Evolutionary conservation across 2,329 filamentous ascomycete species (phyloP), one percentile per base, ranked within the genome.

Genomic region (Fusarium floridanum): DNA sequence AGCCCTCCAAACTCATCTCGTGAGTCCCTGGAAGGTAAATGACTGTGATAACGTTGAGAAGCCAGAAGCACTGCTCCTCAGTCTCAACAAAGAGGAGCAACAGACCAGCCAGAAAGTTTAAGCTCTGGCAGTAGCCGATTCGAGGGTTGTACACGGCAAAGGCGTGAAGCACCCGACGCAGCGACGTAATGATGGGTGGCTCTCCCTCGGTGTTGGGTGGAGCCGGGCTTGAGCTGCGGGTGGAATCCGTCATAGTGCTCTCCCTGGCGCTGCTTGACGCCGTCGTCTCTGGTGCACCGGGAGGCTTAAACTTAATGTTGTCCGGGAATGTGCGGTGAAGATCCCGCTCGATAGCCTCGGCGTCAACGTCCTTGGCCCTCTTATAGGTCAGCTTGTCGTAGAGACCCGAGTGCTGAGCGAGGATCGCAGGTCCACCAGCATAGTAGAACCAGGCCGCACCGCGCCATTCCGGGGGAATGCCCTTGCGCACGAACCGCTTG

Each of bases 401-500:
- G 17, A 96, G 85, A 1, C 94, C 94, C 6, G 91, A 89, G 77
- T 97, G 90, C 79, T 94, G 92, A 61, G 91, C 89, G 69, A 98
- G 82, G 74, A 95, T 93, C 55, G 92, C 91, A 27, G 95, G 95
- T 1, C 96, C 96, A 22, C 95, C 95, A 12, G 95, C 95, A 81
- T 98, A 98, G 85, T 94, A 98, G 82, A 97, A 98, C 96, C 96
- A 98, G 55, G 96, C 96, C 7, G 94, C 93, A n/a, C 96, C 96
- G 79, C 96, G 91, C 91, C 95, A 97, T 75, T 98, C 95, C 0
- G 95, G 94, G 4, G 96, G 96, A 60, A 98, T 96, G 17, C 96
- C 96, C 83, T 98, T 98, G 61, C 95, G 91, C 59, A 98, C 90
- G 80, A 97, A 98, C 20, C 95, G 90, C 84, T 97, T 98, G 50